These are phyloP conservation scores for Elsinoe fawcettii DNA, from an alignment of 2,329 filamentous ascomycete species.

Conservation along the genomic window DNA sequence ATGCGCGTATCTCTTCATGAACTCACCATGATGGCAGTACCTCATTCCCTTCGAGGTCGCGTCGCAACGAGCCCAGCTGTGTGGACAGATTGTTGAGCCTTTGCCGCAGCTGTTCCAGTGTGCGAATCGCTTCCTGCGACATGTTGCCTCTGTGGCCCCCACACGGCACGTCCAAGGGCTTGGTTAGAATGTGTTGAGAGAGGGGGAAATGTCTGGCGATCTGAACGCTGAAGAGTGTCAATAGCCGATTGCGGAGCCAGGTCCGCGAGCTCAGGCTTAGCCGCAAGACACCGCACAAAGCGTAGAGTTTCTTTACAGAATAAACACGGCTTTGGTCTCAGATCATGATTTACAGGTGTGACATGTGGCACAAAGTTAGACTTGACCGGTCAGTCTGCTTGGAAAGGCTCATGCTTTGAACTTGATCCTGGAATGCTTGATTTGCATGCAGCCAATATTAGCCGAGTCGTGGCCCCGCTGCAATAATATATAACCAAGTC, in stretches of 20 bases:
- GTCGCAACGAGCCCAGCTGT: conserved; percentile 22
- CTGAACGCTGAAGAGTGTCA: background rate
- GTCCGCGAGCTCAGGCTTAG: background rate
- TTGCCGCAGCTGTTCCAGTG: conserved; percentile 29
- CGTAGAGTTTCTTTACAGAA: background rate
- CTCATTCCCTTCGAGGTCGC: conserved; percentile 25
- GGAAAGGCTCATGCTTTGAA: no score
- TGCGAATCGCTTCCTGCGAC: conserved; percentile 20
- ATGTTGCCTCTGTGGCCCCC: background rate
- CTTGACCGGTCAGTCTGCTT: no score
- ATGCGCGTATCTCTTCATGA: background rate
- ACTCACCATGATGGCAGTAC: conserved; percentile 30
- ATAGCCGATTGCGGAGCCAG: background rate
- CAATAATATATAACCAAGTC: no score
- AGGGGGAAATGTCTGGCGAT: background rate
- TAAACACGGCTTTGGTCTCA: background rate
- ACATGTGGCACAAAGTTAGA: no score
- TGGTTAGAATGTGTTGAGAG: background rate
- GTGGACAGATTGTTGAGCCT: conserved; percentile 26
- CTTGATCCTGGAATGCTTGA: no score
- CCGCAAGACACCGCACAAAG: background rate
- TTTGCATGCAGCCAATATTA: no score
- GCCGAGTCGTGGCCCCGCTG: no score
- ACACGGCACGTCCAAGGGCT: background rate
- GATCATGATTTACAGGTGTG: no score